Evolutionary conservation across 192 early-diverging fungal genomes (phyloP).

Genomic region (Lunasporangiospora selenospora): DNA sequence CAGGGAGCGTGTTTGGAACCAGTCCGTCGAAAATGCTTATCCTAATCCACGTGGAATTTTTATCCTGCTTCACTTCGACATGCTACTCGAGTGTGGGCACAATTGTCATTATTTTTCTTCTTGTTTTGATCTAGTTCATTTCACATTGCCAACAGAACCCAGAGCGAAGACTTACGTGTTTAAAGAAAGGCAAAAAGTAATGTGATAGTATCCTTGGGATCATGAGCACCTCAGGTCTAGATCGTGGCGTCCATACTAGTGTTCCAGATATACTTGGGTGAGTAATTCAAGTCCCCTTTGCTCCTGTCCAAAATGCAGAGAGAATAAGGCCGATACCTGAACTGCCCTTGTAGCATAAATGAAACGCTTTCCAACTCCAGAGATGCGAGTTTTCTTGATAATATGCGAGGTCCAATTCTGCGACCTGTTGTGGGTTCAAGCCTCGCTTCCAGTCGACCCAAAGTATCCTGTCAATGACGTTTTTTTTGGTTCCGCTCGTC

Average conservation of each 20-base stretch:
- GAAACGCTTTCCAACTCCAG: slow-evolving; percentile 47
- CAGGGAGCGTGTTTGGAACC: slow-evolving; percentile 43
- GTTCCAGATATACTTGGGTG: too few species aligned
- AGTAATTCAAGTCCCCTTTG: too few species aligned
- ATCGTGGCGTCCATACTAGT: too few species aligned
- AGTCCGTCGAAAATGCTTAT: slow-evolving; percentile 54
- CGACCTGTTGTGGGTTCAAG: slow-evolving; percentile 38
- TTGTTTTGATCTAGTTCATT: too few species aligned
- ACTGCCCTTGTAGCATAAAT: slow-evolving; percentile 22
- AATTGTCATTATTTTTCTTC: too few species aligned
- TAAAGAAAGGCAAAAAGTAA: slow-evolving; percentile 38
- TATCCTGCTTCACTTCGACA: slow-evolving; percentile 15
- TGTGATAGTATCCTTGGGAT: slow-evolving; percentile 31
- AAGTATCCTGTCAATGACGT: slow-evolving; percentile 27
- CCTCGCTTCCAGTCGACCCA: slow-evolving; percentile 30
- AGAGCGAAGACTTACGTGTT: slow-evolving; percentile 32
- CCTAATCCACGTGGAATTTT: slow-evolving; percentile 51
- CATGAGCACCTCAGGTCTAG: too few species aligned
- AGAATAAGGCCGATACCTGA: too few species aligned
- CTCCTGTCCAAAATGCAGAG: too few species aligned
- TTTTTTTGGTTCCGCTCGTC: slow-evolving; percentile 13
- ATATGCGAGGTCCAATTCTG: slow-evolving; percentile 47
- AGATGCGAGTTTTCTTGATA: slow-evolving; percentile 38
- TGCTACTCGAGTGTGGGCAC: too few species aligned
- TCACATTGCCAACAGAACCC: too few species aligned